Base-by-base conservation (phyloP, 2,329 filamentous ascomycete species). In the Pseudogymnoascus sp. region DNA sequence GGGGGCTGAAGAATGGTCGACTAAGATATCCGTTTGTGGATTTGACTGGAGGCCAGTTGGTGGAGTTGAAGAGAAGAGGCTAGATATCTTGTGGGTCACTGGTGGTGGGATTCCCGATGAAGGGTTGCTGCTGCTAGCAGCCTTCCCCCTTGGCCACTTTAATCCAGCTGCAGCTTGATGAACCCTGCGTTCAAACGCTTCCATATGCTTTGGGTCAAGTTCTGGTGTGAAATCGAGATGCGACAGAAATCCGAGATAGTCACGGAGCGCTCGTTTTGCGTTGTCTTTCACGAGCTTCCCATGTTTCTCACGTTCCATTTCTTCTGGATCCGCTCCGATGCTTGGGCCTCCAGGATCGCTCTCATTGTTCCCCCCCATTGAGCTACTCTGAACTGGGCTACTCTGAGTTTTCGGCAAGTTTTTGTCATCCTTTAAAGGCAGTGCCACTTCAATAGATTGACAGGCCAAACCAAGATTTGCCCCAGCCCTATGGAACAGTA, bases 211-310 rank as follows among this genome's bases (percentile, higher is more conserved):
- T 31, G 68, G 62, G 61, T 71, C 69, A 62, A 74, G 68, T 14
- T 72, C 72, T 60, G 90, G 89, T 0, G 90, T 89, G 74, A 95
- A 95, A 70, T 95, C 88, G 66, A 95, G 86, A 64, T 86, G 80
- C 0, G 85, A 84, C 40, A 96, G 77, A 71, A 90, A 95, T 21
- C 82, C 79, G 69, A 86, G 78, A 72, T 89, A 92, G 75, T 95
- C 90, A 64, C 87, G 82, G 21, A 95, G 76, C 0, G 90, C 90
- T 63, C 86, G 83, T 74, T 90, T 93, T 3, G 90, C 90, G 74
- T 88, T 86, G 0, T 81, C 80, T 69, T 90, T 89, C 67, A 93
- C 87, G 26, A 82, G 76, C 73, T 89, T 91, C 50, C 88, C 82
- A 50, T 83, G 82, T 66, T 88, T 85, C 24, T 84, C 74, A 62